Percentiles rank a stretch among this genome's conserved stretches.
phyloP scores from a whole-genome alignment of 1,284 basidiomycete species.

The Naganishia liquefaciens region DNA sequence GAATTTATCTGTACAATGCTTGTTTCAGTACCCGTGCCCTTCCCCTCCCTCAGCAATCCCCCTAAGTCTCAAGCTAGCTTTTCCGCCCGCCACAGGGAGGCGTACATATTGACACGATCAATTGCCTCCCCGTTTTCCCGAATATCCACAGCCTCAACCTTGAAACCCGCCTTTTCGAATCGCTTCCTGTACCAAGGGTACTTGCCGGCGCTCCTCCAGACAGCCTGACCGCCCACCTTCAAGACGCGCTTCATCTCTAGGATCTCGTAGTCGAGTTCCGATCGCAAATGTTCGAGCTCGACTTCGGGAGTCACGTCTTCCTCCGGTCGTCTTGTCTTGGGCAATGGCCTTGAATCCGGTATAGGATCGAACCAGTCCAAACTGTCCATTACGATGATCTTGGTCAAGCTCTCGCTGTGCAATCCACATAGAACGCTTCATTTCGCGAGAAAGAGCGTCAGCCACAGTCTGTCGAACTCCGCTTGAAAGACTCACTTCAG shows the following conservation, averaged over 20 bases:
- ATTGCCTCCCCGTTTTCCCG: conserved; percentile 59
- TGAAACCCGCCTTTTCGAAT: conserved; percentile 60
- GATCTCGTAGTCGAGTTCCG: conserved; percentile 66
- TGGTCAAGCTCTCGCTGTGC: conserved; percentile 61
- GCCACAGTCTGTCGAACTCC: background rate
- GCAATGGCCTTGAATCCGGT: conserved; percentile 54
- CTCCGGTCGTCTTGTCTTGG: conserved; percentile 43
- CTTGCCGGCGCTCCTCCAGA: conserved; percentile 71
- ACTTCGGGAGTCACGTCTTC: conserved; percentile 48
- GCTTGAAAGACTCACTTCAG: conserved; percentile 61
- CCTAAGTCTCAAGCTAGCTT: conserved; percentile 33
- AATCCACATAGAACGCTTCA: conserved; percentile 63
- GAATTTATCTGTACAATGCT: background rate
- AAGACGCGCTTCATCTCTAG: conserved; percentile 65
- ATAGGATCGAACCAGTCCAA: conserved; percentile 73
- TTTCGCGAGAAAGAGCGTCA: conserved; percentile 47
- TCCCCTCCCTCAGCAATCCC: background rate
- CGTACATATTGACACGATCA: conserved; percentile 67
- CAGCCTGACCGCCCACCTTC: conserved; percentile 64
- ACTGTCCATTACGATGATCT: conserved; percentile 76
- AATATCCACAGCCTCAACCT: conserved; percentile 57
- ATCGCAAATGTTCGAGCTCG: conserved; percentile 50
- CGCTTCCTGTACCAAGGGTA: conserved; percentile 73
- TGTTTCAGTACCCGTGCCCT: background rate
- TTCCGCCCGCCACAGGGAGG: conserved; percentile 43